Evolutionary conservation across 352 stramenopile species (phyloP).

Genomic region (Globisporangium iwayamae): DNA sequence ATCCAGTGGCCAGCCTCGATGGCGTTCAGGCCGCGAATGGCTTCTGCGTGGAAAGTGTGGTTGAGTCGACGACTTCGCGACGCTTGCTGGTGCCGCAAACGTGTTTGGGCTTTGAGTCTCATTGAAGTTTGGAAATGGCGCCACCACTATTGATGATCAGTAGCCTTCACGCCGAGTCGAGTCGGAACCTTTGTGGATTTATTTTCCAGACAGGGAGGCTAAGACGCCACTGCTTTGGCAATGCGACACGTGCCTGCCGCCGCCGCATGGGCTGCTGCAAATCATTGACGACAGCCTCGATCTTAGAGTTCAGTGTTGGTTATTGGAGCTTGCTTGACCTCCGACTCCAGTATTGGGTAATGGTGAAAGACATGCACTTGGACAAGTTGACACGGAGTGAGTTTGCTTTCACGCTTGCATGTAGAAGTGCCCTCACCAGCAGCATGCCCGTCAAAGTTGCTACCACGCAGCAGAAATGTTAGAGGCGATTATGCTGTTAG

Average conservation of each 20-base stretch:
- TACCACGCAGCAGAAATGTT: not conserved
- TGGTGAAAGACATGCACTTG: not conserved
- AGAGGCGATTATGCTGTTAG: not conserved
- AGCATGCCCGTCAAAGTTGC: not conserved
- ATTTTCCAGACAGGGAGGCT: slow-evolving; percentile 2
- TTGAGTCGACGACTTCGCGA: not conserved
- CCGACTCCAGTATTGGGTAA: not conserved
- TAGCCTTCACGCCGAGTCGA: not conserved
- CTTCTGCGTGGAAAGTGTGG: not conserved
- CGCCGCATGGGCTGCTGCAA: not conserved
- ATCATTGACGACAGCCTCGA: not conserved
- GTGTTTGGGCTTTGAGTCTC: not conserved
- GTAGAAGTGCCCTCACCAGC: not conserved
- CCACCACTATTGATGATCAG: not conserved
- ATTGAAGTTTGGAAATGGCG: slow-evolving; percentile 1
- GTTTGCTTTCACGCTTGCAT: not conserved
- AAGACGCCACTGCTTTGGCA: not conserved
- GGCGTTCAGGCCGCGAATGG: not conserved
- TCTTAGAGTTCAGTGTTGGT: not conserved
- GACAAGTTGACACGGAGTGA: not conserved
- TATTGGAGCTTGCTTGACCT: not conserved
- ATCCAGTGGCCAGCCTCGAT: not conserved
- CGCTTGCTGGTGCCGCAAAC: not conserved
- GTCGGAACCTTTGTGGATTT: slow-evolving; percentile 5
- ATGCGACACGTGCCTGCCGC: slow-evolving; percentile 3